A percentile compares a stretch with the other conserved stretches of the same genome.
Conservation (phyloP, 2,329 filamentous ascomycete genomes). For the Aspergillus sergii region DNA sequence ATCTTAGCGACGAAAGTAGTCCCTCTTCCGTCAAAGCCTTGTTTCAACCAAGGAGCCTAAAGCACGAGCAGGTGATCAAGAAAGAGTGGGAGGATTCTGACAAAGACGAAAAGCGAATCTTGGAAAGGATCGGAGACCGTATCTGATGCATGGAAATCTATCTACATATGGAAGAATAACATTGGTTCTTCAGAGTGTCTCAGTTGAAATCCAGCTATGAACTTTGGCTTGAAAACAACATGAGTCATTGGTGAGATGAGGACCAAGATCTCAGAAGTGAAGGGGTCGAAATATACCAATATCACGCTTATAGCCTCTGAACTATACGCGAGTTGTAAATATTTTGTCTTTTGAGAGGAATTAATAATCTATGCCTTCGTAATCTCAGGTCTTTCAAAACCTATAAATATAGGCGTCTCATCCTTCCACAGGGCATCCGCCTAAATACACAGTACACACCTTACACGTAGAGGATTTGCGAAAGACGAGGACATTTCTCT, state of each 20-base stretch:
- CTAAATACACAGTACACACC: too few relatives aligned
- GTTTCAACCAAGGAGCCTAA: neutral
- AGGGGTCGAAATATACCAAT: neutral
- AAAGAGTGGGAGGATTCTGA: neutral
- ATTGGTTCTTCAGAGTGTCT: neutral
- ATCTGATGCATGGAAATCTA: neutral
- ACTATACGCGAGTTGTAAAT: neutral
- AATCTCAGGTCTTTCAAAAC: neutral
- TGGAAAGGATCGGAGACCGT: neutral
- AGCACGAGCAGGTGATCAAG: slow-evolving; percentile 4
- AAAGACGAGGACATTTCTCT: too few relatives aligned
- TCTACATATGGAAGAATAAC: neutral
- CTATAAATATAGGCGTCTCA: neutral
- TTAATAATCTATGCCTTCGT: neutral
- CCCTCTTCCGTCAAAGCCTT: slow-evolving; percentile 9
- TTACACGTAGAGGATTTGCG: too few relatives aligned
- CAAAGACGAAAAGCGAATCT: slow-evolving; percentile 7
- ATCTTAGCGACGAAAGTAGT: neutral
- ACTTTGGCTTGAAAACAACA: neutral
- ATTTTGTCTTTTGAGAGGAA: neutral
- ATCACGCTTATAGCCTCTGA: neutral
- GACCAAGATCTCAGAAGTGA: neutral
- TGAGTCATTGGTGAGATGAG: neutral
- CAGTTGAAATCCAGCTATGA: neutral
- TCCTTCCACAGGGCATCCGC: too few relatives aligned